Base-by-base conservation (phyloP, 140 eudicot genomes). In the Anethum foeniculum region DNA sequence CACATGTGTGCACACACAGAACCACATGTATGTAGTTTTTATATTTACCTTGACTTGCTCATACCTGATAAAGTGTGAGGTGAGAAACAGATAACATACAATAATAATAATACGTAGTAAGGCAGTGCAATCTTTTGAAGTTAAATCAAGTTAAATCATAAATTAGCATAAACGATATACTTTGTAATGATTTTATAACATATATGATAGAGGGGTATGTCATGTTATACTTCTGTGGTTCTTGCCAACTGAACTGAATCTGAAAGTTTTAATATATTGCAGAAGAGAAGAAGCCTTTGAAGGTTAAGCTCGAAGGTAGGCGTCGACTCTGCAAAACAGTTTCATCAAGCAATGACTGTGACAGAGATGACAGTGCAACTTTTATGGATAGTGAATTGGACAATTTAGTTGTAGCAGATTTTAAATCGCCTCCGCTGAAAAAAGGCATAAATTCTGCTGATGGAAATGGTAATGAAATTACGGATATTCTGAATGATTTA, bases 291-390 rank as follows among this genome's bases (percentile, higher is more conserved):
- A 87, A 79, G 68, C 85, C 79, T 60, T 84, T 56, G 72, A 92
- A 89, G 65, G 93, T 90, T 56, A 92, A 83, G 83, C 85, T 95
- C 11, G 82, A 87, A 78, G 99, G 99, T 43, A 88, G 92, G 49
- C 90, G 97, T 34, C 93, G 99, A 71, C 99, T 95, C 44, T 95
- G 97, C 86, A 92, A 89, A 75, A 75, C 51, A 88, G 88, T 88
- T 38, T 88, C 81, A 62, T 67, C 79, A 21, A 80, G 77, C 41
- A 82, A 89, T 60, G 90, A 89, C 12, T 85, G 79, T 54, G 85
- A 62, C 43, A 83, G 76, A 28, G 74, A 79, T 48, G 86, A 58
- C 13, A 52, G 28, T 43, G 64, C n/a, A 60, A 75, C 38, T 73
- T 80, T 51, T 15, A 77, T 27, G 11, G 69, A 84, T 6, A 89